These are phyloP conservation scores for Parsonsia alboflavescens DNA, from an alignment of 257 asterid species.

Conservation along the genomic window DNA sequence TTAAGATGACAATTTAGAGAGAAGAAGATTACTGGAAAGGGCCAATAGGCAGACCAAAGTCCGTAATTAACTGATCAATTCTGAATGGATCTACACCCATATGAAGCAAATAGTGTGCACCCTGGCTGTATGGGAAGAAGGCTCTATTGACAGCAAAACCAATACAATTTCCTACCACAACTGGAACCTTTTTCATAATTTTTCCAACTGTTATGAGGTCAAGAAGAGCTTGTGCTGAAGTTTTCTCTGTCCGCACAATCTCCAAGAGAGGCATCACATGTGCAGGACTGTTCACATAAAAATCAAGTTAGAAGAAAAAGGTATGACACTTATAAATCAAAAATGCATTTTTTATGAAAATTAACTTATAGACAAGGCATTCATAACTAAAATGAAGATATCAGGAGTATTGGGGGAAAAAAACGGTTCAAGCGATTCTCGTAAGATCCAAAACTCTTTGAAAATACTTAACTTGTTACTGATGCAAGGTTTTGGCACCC, in stretches of 20 bases:
- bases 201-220: conserved; percentile 91
- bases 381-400: neutral
- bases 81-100: conserved; percentile 93
- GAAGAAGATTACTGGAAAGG: conserved; percentile 87
- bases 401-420: neutral
- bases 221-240: conserved; percentile 88
- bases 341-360: neutral
- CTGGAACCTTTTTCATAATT: conserved; percentile 88
- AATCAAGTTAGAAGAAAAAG: conserved; percentile 22
- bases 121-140: conserved; percentile 83
- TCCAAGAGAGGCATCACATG: conserved; percentile 97
- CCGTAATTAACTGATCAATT: conserved; percentile 69
- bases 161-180: conserved; percentile 92
- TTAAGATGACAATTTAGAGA: conserved; percentile 9
- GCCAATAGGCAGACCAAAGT: conserved; percentile 95
- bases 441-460: neutral
- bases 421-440: neutral
- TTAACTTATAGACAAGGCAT: neutral
- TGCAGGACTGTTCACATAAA: conserved; percentile 74
- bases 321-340: neutral
- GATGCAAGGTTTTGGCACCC: conserved; percentile 2
- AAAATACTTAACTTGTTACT: neutral
- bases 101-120: conserved; percentile 72
- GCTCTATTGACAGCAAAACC: conserved; percentile 98
- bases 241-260: conserved; percentile 78